Percentiles rank a stretch among this genome's conserved stretches.
These are phyloP conservation scores for Lepiota brunneoincarnata DNA, from an alignment of 768 basidiomycete species.

Conservation along the genomic window DNA sequence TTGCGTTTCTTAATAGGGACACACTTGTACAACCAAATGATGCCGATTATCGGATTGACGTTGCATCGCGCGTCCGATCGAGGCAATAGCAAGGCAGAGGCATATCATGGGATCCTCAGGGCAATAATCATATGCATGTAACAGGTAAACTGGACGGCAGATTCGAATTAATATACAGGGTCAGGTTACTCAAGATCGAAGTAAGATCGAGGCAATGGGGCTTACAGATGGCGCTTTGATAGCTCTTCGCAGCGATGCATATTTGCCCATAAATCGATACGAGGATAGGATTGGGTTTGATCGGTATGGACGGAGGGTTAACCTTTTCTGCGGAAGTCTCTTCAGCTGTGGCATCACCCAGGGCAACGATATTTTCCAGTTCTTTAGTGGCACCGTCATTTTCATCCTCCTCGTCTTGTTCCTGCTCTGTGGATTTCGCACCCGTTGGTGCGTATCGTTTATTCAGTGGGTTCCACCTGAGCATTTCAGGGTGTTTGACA, in stretches of 20 bases:
- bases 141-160: conserved; percentile 65
- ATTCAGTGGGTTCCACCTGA: conserved; percentile 60
- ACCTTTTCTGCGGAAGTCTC: conserved; percentile 10
- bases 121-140: conserved; percentile 85
- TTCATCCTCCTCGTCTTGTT: conserved; percentile 25
- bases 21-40: conserved; percentile 74
- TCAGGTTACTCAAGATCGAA: not conserved
- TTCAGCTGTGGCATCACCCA: conserved; percentile 3
- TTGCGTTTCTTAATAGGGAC: not conserved
- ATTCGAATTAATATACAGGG: not conserved
- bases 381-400: conserved; percentile 32
- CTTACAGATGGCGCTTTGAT: conserved; percentile 89
- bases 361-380: conserved; percentile 17
- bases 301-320: conserved; percentile 45
- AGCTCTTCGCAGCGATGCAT: conserved; percentile 81
- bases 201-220: conserved; percentile 15
- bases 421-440: conserved; percentile 33
- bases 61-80: conserved; percentile 88
- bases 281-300: conserved; percentile 67
- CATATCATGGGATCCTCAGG: conserved; percentile 85
- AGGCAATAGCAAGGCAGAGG: conserved; percentile 78
- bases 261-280: conserved; percentile 80
- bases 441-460: conserved; percentile 53
- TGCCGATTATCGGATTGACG: conserved; percentile 93
- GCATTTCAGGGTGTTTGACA: conserved; percentile 54